These are phyloP conservation scores for Echinosophora koreensis DNA, from an alignment of 306 rosid species.

Conservation along the genomic window DNA sequence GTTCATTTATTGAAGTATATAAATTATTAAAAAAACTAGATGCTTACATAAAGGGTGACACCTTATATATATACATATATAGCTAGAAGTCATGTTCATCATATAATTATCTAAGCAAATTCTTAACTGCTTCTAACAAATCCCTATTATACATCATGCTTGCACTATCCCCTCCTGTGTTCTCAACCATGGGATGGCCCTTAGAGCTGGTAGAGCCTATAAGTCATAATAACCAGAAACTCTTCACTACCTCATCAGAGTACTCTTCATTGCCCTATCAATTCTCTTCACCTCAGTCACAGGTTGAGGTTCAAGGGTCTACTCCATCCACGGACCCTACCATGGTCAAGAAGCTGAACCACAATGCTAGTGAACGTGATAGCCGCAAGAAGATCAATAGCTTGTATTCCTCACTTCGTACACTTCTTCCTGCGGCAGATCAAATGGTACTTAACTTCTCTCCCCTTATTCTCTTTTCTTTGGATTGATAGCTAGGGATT, in stretches of 20 bases:
- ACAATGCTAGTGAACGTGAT: slow-evolving; percentile 87
- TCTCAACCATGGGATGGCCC: slow-evolving; percentile 47
- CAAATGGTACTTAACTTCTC: slow-evolving; percentile 57
- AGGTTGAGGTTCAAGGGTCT: slow-evolving; percentile 9
- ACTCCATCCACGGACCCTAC: slow-evolving; percentile 31
- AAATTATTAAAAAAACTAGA: neutral
- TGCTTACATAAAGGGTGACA: slow-evolving; percentile 36
- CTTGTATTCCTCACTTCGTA: slow-evolving; percentile 75
- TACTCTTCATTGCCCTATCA: slow-evolving; percentile 14
- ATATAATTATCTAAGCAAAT: neutral
- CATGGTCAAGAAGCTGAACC: slow-evolving; percentile 69
- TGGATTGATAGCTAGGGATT: too few relatives aligned
- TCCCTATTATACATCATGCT: slow-evolving; percentile 34
- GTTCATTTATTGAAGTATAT: neutral
- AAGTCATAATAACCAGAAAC: slow-evolving; percentile 3
- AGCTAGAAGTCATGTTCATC: neutral
- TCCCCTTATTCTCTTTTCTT: neutral
- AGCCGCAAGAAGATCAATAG: slow-evolving; percentile 83
- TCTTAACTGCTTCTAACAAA: slow-evolving; percentile 14
- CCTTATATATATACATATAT: neutral
- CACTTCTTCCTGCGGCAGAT: slow-evolving; percentile 66
- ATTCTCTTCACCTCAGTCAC: slow-evolving; percentile 30
- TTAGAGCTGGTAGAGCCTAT: slow-evolving; percentile 39
- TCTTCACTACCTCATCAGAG: neutral
- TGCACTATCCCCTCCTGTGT: slow-evolving; percentile 48